Conservation (phyloP, 1,284 basidiomycete species). For the Calocybe gambosa region DNA sequence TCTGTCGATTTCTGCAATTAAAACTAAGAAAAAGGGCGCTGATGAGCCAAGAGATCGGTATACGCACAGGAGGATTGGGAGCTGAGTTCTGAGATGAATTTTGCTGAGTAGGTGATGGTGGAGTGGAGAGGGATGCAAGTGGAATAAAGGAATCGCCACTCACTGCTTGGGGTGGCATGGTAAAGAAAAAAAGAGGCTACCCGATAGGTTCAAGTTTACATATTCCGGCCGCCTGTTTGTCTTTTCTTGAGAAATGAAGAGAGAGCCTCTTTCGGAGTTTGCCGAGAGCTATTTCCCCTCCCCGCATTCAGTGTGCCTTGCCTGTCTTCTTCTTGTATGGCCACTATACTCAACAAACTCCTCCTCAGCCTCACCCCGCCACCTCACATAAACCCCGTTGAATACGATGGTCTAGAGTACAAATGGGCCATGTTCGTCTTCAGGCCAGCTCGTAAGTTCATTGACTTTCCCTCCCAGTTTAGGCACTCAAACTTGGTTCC, state of each 20-base stretch:
- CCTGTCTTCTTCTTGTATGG: too few relatives aligned
- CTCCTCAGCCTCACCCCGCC: slow-evolving; percentile 43
- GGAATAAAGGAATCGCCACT: slow-evolving; percentile 10
- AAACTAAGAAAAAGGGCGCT: not conserved
- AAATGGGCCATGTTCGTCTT: slow-evolving; percentile 74
- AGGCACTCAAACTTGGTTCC: slow-evolving; percentile 9
- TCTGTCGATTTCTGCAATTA: slow-evolving; percentile 36
- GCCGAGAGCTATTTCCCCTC: slow-evolving; percentile 7
- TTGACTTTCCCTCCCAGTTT: slow-evolving; percentile 4
- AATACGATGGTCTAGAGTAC: slow-evolving; percentile 56
- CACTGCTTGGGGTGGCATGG: slow-evolving; percentile 3
- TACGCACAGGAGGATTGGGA: slow-evolving; percentile 12
- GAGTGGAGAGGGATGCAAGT: slow-evolving; percentile 7
- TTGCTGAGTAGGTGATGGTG: not conserved
- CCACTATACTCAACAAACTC: slow-evolving; percentile 32
- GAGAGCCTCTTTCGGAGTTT: slow-evolving; percentile 8
- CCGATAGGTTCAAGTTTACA: not conserved
- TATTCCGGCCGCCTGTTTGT: slow-evolving; percentile 3
- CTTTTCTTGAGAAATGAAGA: not conserved
- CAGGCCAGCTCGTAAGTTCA: slow-evolving; percentile 63
- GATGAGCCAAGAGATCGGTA: not conserved
- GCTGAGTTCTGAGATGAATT: not conserved
- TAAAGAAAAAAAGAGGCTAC: too few relatives aligned
- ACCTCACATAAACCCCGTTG: slow-evolving; percentile 32
- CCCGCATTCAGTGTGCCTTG: too few relatives aligned